Evolutionary conservation across 1,284 basidiomycete species (phyloP), one percentile per base, ranked within the genome.

Genomic region (Pseudozyma tsukubaensis): DNA sequence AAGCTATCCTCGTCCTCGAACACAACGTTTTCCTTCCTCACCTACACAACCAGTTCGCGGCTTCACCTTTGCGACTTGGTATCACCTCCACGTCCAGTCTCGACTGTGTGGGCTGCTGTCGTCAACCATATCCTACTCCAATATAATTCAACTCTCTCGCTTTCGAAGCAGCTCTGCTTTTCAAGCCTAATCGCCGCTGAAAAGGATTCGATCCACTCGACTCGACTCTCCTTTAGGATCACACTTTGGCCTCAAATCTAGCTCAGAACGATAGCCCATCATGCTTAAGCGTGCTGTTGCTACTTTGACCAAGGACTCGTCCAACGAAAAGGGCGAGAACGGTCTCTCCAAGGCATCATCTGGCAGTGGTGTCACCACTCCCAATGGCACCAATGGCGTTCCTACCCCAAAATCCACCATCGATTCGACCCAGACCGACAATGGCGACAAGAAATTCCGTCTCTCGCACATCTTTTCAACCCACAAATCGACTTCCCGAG

Each of bases 391-490:
- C 29, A 59, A 54, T 34, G 44, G 16, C 14, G 34, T 62, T 12
- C 62, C 62, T 21, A 52, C 62, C 6, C 49, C 66, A 29, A 69
- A 59, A 49, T 59, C 58, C 14, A 70, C 72, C 47, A n/a, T 65
- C 13, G 59, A 66, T 43, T 69, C 66, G 52, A 58, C 18, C 32
- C 49, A 40, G 18, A 49, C 45, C 49, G 72, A 69, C 0, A 14
- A 24, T 36, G 37, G 39, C 9, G 72, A 76, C 47, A 72, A 72
- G 32, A 72, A 68, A 29, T 76, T 68, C 50, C 68, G 73, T 18
- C 69, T 76, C 44, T 72, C 68, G n/a, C 64, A 65, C 57, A 76
- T 76, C 52, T 69, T 76, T 32, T 68, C 68, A n/a, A 56, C 57
- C 29, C 63, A 68, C 19, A 52, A 56, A 18, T 61, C 62, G 42